These are phyloP conservation scores for Salix viminalis DNA, from an alignment of 345 rosid species.

Conservation along the genomic window DNA sequence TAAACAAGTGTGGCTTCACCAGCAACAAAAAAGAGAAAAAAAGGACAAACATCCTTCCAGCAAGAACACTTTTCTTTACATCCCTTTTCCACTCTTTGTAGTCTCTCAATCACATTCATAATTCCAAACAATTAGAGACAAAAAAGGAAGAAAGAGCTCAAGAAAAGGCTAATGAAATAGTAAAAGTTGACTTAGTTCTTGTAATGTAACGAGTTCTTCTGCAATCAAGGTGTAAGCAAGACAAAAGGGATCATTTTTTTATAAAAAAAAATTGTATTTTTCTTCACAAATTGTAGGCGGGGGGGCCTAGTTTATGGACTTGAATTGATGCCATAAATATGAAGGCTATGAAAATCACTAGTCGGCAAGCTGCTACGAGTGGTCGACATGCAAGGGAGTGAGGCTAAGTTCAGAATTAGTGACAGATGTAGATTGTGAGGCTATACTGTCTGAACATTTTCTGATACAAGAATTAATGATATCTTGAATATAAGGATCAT, in stretches of 20 bases:
- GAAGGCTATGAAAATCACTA: not conserved
- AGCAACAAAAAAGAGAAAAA: not conserved
- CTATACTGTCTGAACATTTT: not conserved
- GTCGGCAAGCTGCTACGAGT: not conserved
- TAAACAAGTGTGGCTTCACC: conserved; percentile 20
- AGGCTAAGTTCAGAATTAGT: not conserved
- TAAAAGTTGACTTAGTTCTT: not conserved
- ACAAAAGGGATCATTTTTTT: not conserved
- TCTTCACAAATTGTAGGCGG: not conserved
- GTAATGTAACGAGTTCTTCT: not conserved
- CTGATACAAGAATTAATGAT: too few species aligned
- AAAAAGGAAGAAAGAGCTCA: not conserved
- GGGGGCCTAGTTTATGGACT: not conserved
- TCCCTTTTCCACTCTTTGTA: conserved; percentile 8
- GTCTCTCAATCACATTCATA: not conserved
- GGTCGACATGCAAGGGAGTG: not conserved
- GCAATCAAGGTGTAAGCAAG: not conserved
- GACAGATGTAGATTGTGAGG: not conserved
- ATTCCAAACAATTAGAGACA: not conserved
- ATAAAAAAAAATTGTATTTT: not conserved
- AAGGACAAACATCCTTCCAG: conserved; percentile 14
- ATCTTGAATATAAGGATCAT: not conserved
- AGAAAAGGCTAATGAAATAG: not conserved
- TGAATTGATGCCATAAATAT: not conserved
- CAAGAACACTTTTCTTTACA: not conserved